Percentiles rank a stretch among this genome's conserved stretches.
Conservation (phyloP, 2,329 filamentous ascomycete genomes). For the Akanthomyces lecanii region DNA sequence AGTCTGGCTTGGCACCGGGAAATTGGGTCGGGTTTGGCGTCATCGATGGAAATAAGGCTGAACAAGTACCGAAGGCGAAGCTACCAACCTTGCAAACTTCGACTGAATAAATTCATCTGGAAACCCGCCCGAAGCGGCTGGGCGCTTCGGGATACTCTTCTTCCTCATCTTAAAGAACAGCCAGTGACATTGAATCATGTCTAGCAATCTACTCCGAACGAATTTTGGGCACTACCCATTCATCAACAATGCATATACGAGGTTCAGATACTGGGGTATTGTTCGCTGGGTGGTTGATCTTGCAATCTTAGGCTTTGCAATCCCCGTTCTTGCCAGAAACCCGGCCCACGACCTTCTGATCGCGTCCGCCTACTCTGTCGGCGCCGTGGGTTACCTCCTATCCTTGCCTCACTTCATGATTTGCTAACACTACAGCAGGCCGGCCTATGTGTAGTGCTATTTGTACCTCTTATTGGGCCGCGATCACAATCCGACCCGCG, state of each 20-base stretch:
- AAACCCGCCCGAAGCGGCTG: neutral
- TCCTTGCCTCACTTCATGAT: neutral
- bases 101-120: neutral
- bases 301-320: neutral
- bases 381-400: neutral
- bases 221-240: neutral
- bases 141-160: neutral
- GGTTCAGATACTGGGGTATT: neutral
- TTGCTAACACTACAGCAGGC: neutral
- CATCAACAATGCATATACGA: neutral
- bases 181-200: neutral
- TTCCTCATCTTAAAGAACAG: neutral
- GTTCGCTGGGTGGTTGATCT: neutral
- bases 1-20: neutral
- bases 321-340: neutral
- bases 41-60: neutral
- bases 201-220: neutral
- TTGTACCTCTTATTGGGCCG: neutral
- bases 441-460: neutral
- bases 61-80: neutral
- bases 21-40: neutral
- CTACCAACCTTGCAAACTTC: neutral
- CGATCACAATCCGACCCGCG: neutral
- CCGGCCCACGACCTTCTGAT: neutral
- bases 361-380: neutral